phyloP scores from a whole-genome alignment of 192 early-diverging fungal species.

The Kappamyces sp. region DNA sequence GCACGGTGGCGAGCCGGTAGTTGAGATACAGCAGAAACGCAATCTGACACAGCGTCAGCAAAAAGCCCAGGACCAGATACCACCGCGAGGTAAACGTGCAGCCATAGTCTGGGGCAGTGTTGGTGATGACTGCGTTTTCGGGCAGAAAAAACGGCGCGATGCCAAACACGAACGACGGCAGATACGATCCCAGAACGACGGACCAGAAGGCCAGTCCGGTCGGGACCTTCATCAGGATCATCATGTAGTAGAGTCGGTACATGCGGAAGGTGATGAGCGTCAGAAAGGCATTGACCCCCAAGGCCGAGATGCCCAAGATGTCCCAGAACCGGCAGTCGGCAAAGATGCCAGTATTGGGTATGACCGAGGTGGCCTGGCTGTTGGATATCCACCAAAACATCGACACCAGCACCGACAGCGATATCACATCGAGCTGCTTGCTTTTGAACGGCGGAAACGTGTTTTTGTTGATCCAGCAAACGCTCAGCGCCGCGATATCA shows the following conservation, averaged over 20 bases:
- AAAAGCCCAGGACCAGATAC: not conserved
- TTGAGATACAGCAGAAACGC: not conserved
- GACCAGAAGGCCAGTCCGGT: not conserved
- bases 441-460: no score
- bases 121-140: not conserved
- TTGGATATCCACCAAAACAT: no score
- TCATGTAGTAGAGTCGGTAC: not conserved
- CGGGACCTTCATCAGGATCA: not conserved
- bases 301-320: not conserved
- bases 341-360: not conserved
- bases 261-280: not conserved
- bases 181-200: not conserved
- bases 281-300: not conserved
- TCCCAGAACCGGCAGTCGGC: not conserved
- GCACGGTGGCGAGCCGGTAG: not conserved
- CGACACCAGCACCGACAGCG: no score
- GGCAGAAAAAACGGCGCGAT: constrained; percentile 1
- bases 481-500: no score
- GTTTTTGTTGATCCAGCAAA: no score
- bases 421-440: no score
- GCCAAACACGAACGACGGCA: constrained; percentile 1
- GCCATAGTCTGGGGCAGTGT: not conserved
- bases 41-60: not conserved
- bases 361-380: no score
- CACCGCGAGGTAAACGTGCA: not conserved